Evolutionary conservation across 257 asterid species (phyloP), one percentile per base, ranked within the genome.

Genomic region (Haberlea rhodopensis): DNA sequence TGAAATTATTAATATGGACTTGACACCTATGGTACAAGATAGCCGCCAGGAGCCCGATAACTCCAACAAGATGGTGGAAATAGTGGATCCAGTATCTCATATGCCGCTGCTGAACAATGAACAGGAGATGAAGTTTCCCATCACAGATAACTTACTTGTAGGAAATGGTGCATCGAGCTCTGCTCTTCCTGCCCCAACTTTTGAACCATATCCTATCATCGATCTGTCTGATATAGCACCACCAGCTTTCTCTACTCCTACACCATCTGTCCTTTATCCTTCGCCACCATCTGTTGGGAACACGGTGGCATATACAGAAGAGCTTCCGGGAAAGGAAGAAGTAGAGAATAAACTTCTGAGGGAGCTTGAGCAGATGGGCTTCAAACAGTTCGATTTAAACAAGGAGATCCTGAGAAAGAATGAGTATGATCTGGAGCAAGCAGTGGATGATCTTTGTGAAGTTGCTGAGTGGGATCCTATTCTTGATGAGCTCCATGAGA

Each of bases 301-400:
- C 13, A 62, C 69, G n/a, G 65, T 10, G 62, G 43, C 65, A 40
- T 19, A 72, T 9, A 72, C 66, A 4, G 71, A 19, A 62, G 85
- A 71, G 34, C 78, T 27, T 5, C n/a, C 21, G 1, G 79, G 40
- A 16, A 73, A 56, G 26, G 15, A 40, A 5, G 77, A 73, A 5
- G 65, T 78, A 2, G 97, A 94, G 85, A 76, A 73, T 71, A 56
- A 62, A 20, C 95, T 86, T 55, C 85, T 94, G 0, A 77, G n/a
- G 72, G 87, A 87, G 63, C 95, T 90, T 0, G 87, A 84, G 74
- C 82, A 71, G 60, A 94, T 94, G 97, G 99, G 99, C 8, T 94
- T 90, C 76, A 80, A 74, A 61, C 80, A 87, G 70, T 73, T 81
- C 34, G 87, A 82, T 67, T 65, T 90, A 71, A 94, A 94, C 87